Base-by-base conservation (phyloP, 352 stramenopile genomes). In the Phytopythium ostracodes region DNA sequence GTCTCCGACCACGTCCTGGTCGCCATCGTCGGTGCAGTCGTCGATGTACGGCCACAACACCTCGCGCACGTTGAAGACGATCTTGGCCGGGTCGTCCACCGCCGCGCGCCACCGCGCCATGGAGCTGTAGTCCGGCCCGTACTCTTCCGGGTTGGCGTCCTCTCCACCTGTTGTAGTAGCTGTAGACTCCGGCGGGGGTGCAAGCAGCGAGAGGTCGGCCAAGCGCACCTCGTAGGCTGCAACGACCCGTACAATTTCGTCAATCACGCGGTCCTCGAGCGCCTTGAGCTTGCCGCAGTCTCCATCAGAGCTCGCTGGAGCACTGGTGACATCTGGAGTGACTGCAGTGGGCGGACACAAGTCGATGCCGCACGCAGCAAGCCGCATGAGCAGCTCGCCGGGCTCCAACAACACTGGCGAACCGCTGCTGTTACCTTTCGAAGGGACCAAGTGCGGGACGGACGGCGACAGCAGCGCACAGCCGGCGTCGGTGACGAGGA, bases 31-130 rank as follows among this genome's bases (percentile, higher is more conserved):
- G 9, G 36, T 33, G n/a, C 43, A 36, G 10, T 25, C 44, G n/a
- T 73, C 67, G 4, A 89, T 78, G 54, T 90, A 89, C n/a, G 82
- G 84, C 80, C 82, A 94, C 31, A 84, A 70, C 59, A 94, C 87
- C 58, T 92, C 84, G 54, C 78, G 80, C 36, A 94, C 78, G 5
- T 68, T 70, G 56, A 94, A 91, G n/a, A 90, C 75, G 50, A 91
- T 76, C 38, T 87, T 60, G 38, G 24, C 17, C 17, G 55, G 55
- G 25, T 51, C 38, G 55, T 50, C 53, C 4, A 59, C 55, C 7
- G 55, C 55, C 7, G 38, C 55, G 20, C 24, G 55, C 55, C 55
- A 51, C 55, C 55, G 29, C 1, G 36, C 20, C 55, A 52, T 51
- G 35, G 40, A 51, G 38, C 55, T 60, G 55, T 52, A 51, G 38